Evolutionary conservation across 352 stramenopile genomes (phyloP).

Genomic region (Paralagenidium karlingii): DNA sequence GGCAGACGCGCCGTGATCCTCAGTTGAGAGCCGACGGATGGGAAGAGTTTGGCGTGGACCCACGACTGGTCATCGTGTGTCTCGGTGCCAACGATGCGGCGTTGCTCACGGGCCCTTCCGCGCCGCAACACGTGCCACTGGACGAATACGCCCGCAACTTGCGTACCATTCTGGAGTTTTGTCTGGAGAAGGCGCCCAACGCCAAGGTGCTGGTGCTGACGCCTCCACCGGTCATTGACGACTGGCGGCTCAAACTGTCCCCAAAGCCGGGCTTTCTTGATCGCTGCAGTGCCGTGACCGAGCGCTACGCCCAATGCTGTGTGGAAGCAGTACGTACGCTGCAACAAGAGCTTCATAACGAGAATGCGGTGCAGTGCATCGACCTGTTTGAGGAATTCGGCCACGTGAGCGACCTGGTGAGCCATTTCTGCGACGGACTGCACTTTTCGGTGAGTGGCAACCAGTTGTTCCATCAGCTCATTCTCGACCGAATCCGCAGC

Average conservation of each 20-base stretch:
- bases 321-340: slow-evolving; percentile 12
- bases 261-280: slow-evolving; percentile 10
- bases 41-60: too few species aligned
- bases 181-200: not conserved
- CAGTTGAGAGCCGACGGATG: too few species aligned
- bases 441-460: slow-evolving; percentile 41
- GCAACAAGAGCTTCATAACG: not conserved
- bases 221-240: slow-evolving; percentile 5
- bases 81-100: slow-evolving; percentile 51
- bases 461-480: slow-evolving; percentile 21
- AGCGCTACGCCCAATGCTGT: slow-evolving; percentile 27
- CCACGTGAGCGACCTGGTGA: slow-evolving; percentile 20
- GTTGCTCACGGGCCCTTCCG: slow-evolving; percentile 11
- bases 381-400: not conserved
- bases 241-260: not conserved
- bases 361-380: not conserved
- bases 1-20: too few species aligned
- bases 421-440: slow-evolving; percentile 44
- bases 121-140: slow-evolving; percentile 24
- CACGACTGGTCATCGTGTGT: slow-evolving; percentile 33
- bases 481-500: slow-evolving; percentile 15
- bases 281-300: slow-evolving; percentile 21
- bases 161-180: not conserved
- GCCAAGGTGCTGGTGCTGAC: slow-evolving; percentile 1
- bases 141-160: slow-evolving; percentile 29